phyloP scores from a whole-genome alignment of 2,329 filamentous ascomycete genomes.

The Fusarium pseudoanthophilum region DNA sequence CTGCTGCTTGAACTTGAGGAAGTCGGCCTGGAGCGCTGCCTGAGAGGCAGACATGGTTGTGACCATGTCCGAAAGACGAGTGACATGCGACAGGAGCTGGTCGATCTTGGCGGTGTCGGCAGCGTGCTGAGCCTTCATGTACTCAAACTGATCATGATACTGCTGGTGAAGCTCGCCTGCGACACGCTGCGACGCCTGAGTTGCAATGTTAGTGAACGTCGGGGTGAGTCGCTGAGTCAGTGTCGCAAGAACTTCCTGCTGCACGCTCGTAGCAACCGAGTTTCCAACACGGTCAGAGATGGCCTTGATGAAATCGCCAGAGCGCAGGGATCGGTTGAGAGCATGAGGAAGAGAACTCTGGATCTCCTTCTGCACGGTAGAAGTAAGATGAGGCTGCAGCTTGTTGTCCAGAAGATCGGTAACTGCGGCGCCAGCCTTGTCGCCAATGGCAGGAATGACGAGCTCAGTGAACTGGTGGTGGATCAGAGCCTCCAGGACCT shows the following conservation, averaged over 20 bases:
- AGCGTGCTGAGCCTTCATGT: slow-evolving; percentile 61
- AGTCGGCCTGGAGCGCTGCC: slow-evolving; percentile 72
- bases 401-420: slow-evolving; percentile 76
- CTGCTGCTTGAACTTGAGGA: slow-evolving; percentile 67
- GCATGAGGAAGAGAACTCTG: slow-evolving; percentile 76
- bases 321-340: slow-evolving; percentile 65
- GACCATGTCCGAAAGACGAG: slow-evolving; percentile 74
- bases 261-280: slow-evolving; percentile 73
- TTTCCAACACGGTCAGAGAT: slow-evolving; percentile 76
- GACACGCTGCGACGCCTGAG: slow-evolving; percentile 74
- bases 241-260: slow-evolving; percentile 72
- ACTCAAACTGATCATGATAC: slow-evolving; percentile 61
- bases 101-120: slow-evolving; percentile 74
- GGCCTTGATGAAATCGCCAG: slow-evolving; percentile 75
- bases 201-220: slow-evolving; percentile 71
- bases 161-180: slow-evolving; percentile 75
- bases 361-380: slow-evolving; percentile 77
- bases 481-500: slow-evolving; percentile 81
- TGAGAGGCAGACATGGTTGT: slow-evolving; percentile 76
- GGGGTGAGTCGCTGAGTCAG: slow-evolving; percentile 74
- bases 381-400: slow-evolving; percentile 73
- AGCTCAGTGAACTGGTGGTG: slow-evolving; percentile 78
- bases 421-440: slow-evolving; percentile 74
- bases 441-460: slow-evolving; percentile 79
- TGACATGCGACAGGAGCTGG: slow-evolving; percentile 74